phyloP scores from a whole-genome alignment of 441 rosid species.

The Manihot esculenta region DNA sequence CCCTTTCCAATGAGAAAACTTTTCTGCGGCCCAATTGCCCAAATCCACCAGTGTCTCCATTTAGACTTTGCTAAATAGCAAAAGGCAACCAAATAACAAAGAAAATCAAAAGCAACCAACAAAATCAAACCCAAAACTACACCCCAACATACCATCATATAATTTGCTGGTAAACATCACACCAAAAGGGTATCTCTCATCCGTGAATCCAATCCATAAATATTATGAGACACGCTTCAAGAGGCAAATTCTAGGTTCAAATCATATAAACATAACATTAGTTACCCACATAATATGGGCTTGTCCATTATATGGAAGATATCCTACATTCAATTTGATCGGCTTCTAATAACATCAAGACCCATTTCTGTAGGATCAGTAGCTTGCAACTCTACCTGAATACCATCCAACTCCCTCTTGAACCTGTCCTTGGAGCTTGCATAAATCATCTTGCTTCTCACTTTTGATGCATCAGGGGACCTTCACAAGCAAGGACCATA shows the following conservation, averaged over 20 bases:
- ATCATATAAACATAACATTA: slow-evolving; percentile 36
- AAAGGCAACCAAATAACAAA: neutral
- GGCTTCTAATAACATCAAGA: slow-evolving; percentile 65
- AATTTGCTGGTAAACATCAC: slow-evolving; percentile 27
- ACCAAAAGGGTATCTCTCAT: slow-evolving; percentile 28
- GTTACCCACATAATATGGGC: slow-evolving; percentile 25
- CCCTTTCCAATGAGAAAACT: too few species aligned
- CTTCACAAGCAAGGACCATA: slow-evolving; percentile 36
- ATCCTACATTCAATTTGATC: slow-evolving; percentile 36
- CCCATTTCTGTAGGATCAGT: slow-evolving; percentile 72
- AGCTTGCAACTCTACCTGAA: slow-evolving; percentile 67
- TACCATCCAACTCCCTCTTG: slow-evolving; percentile 61
- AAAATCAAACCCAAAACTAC: slow-evolving; percentile 14
- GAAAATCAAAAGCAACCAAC: neutral
- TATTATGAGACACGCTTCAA: slow-evolving; percentile 23
- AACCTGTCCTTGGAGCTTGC: slow-evolving; percentile 70
- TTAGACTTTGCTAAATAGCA: too few species aligned
- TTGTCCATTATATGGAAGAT: slow-evolving; percentile 18
- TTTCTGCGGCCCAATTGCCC: too few species aligned
- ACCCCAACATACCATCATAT: slow-evolving; percentile 34
- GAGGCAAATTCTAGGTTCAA: slow-evolving; percentile 27
- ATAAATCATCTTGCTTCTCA: slow-evolving; percentile 73
- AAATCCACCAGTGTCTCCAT: too few species aligned
- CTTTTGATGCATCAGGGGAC: slow-evolving; percentile 56
- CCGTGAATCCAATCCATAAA: slow-evolving; percentile 36